Percentiles rank a stretch among this genome's conserved stretches.
Evolutionary conservation across 768 basidiomycete genomes (phyloP).

Genomic region (Mycena crocata): DNA sequence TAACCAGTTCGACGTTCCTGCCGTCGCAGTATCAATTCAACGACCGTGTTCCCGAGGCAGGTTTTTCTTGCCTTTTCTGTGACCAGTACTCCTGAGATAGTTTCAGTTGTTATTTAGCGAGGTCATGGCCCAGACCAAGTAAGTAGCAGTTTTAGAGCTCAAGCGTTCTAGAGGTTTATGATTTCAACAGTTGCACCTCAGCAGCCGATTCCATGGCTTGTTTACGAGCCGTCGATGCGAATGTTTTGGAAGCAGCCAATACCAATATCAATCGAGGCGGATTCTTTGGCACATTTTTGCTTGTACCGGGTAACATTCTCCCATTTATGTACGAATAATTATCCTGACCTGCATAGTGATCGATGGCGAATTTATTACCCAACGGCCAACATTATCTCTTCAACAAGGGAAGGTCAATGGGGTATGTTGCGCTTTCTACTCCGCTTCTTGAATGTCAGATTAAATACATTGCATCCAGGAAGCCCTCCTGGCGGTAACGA

Average conservation of each 20-base stretch:
- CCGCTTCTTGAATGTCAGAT: not conserved
- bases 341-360: no score
- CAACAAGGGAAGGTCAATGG: slow-evolving; percentile 45
- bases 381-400: slow-evolving; percentile 46
- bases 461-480: slow-evolving; percentile 23
- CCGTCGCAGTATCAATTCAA: slow-evolving; percentile 49
- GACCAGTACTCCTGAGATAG: not conserved
- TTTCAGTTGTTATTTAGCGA: slow-evolving; percentile 35
- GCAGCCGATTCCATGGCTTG: slow-evolving; percentile 30
- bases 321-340: no score
- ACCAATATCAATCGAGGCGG: slow-evolving; percentile 35
- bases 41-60: slow-evolving; percentile 30
- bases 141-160: not conserved
- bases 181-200: slow-evolving; percentile 34
- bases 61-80: not conserved
- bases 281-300: slow-evolving; percentile 45
- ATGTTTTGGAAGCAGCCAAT: slow-evolving; percentile 42
- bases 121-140: slow-evolving; percentile 37
- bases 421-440: slow-evolving; percentile 32
- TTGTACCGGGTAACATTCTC: no score
- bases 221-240: slow-evolving; percentile 36
- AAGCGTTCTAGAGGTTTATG: not conserved
- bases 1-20: slow-evolving; percentile 45
- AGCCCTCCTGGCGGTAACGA: slow-evolving; percentile 40
- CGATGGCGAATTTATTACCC: slow-evolving; percentile 48